Base-by-base conservation (phyloP, 768 basidiomycete genomes). In the Hypsizygus marmoreus region DNA sequence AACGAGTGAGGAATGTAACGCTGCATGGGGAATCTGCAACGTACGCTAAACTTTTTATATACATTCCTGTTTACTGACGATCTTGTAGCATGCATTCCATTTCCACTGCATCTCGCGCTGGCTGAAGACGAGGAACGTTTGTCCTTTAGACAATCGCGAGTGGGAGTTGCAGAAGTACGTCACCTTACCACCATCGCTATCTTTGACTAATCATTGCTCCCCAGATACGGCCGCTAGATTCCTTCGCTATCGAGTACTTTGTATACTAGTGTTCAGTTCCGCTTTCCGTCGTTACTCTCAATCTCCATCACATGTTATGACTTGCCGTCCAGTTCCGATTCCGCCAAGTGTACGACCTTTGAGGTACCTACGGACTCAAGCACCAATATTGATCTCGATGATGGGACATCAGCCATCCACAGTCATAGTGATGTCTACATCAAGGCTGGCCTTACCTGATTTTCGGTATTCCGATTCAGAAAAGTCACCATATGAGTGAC, bases 31-130 rank as follows among this genome's bases (percentile, higher is more conserved):
- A 38, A 94, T 95, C 38, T 99, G 97, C 68, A 99, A 99, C 65
- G 95, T 95, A 61, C 29, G 81, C 66, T 26, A 32, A 33, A 17
- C 22, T 14, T 22, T 40, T 34, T 22, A 23, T 24, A 14, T 38
- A 39, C 3, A 36, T 26, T 26, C 24, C 31, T 44, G 14, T 47
- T 37, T 3, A 40, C 40, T 33, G 28, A 47, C 43, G 16, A 13
- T 49, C 22, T 19, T 12, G 19, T 17, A 95, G 94, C 95, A 99
- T 64, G 95, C 95, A 4, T 99, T 99, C 79, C 95, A 99, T 72
- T 99, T 98, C 73, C 95, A 98, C 67, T 99, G 95, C 69, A 99
- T 99, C 66, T 95, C 95, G 7, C 84, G 97, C 34, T 99, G 97
- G 97, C 77, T 99, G 51, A 99, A 98, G 79, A 98, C 97, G 16